Evolutionary conservation across 257 asterid species (phyloP), one percentile per base, ranked within the genome.

Genomic region (Fraxinus anomala): DNA sequence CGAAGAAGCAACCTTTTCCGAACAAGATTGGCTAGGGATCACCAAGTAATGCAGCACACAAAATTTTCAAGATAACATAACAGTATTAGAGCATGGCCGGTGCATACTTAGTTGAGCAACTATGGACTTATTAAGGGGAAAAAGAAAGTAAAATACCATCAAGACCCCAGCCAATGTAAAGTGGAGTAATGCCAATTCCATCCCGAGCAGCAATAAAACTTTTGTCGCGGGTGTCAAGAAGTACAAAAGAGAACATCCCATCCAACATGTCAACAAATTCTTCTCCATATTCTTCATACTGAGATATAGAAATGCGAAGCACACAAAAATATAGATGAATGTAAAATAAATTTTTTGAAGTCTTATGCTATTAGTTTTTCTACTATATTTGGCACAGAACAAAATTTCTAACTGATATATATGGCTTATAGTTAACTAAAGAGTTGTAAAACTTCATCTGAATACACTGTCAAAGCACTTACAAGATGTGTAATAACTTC

Each of bases 401-500:
- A 23, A 24, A 2, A 0, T 23, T 63, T 23, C 33, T 24, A 63
- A 63, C 69, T 26, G 33, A 24, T 23, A 11, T 10, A 63, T 23
- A 23, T 24, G 36, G 69, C 36, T 23, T 63, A 9, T 11, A 63
- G 17, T 10, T 6, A 67, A 66, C 40, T 42, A 74, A 40, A 67
- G 68, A 69, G n/a, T 77, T 14, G 56, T 36, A 51, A 17, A 28
- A 33, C 16, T 44, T 56, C 49, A 73, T 33, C 49, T 73, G 56
- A 59, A 39, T 61, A 51, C n/a, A 69, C 11, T 72, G 74, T 73
- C 12, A 16, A 74, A 78, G 75, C 34, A 86, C 96, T 89, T 84
- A 96, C 99, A 84, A 96, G 93, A 90, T 96, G 99, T 75, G 99
- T 96, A 70, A 96, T 96, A 77, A 96, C 99, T 89, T 96, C 99